Evolutionary conservation across 805 yeast genomes (phyloP), one percentile per base, ranked within the genome.

Genomic region (Pichia cabralensis): DNA sequence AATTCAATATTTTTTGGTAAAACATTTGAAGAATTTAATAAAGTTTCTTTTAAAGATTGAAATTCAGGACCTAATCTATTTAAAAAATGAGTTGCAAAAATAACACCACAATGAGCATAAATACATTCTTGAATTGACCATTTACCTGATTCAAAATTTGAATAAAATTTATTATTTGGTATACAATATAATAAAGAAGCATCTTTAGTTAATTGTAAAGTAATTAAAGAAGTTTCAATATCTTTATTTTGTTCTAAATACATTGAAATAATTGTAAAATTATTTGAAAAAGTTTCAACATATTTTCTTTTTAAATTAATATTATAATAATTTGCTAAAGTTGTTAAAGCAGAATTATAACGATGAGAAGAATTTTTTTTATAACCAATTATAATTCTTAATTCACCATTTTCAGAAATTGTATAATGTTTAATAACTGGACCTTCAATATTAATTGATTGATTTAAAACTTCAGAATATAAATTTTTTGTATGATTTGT

Each of bases 31-130:
- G 76, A 65, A 45, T 76, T 80, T 39, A 88, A 66, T 41, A 86
- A 65, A 16, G 36, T 20, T 22, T 68, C 61, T 40, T 74, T 59
- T 52, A 89, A 67, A 30, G 84, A 70, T 46, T 67, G 73, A 59
- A 82, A 88, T 60, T 88, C 96, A 3, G 94, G 76, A 21, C 97
- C 96, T 53, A 89, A 69, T 54, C 97, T 73, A 65, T 92, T 92
- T 58, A 89, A 71, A 64, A 89, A 92, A 61, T 92, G 97, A 23
- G 94, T 80, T 33, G 85, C 94, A 55, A 92, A 89, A 41, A 85
- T 82, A 29, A 82, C 80, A 49, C 89, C 95, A 58, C 86, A 80
- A 58, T 89, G 97, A 29, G 96, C 94, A 56, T 92, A 92, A 38
- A 86, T 79, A 30, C 88, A 76, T 62, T 92, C 98, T 62, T 89